phyloP scores from a whole-genome alignment of 2,329 filamentous ascomycete genomes.

The Mycosphaerelloides madeirae region DNA sequence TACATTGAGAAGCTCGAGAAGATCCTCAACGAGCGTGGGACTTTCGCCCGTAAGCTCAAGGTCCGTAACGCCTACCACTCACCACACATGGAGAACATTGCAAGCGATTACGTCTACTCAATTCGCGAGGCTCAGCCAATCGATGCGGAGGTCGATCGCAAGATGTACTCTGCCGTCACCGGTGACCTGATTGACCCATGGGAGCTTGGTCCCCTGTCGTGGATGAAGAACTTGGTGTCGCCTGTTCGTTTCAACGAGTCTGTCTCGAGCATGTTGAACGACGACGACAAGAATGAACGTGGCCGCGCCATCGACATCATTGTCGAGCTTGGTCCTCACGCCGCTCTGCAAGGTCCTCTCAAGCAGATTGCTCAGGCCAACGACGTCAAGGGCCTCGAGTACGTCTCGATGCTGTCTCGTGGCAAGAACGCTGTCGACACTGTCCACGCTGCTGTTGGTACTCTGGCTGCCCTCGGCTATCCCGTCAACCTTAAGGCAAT shows the following conservation, averaged over 20 bases:
- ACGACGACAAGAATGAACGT: not conserved
- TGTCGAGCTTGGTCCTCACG: conserved; percentile 9
- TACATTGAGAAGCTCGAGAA: conserved; percentile 32
- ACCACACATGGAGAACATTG: conserved; percentile 28
- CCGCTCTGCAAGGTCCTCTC: conserved; percentile 5
- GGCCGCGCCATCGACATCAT: not conserved
- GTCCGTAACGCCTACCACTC: conserved; percentile 44
- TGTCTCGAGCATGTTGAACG: not conserved
- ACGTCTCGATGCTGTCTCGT: not conserved
- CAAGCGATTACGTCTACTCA: conserved; percentile 6
- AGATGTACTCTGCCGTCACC: conserved; percentile 10
- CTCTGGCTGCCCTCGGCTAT: not conserved
- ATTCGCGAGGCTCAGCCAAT: conserved; percentile 1
- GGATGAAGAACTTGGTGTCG: conserved; percentile 42
- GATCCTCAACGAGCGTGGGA: conserved; percentile 31
- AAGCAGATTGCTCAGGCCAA: not conserved
- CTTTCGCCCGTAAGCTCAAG: conserved; percentile 39
- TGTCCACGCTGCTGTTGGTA: not conserved
- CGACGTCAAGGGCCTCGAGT: not conserved
- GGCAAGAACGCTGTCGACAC: not conserved
- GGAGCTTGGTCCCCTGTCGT: conserved; percentile 32
- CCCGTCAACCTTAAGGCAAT: not conserved
- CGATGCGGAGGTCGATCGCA: not conserved
- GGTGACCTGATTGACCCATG: not conserved
- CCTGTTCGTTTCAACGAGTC: conserved; percentile 38